A percentile compares a stretch with the other conserved stretches of the same genome.
Evolutionary conservation across 176 grass and related monocot species (phyloP).

Genomic region (Carex parvula): DNA sequence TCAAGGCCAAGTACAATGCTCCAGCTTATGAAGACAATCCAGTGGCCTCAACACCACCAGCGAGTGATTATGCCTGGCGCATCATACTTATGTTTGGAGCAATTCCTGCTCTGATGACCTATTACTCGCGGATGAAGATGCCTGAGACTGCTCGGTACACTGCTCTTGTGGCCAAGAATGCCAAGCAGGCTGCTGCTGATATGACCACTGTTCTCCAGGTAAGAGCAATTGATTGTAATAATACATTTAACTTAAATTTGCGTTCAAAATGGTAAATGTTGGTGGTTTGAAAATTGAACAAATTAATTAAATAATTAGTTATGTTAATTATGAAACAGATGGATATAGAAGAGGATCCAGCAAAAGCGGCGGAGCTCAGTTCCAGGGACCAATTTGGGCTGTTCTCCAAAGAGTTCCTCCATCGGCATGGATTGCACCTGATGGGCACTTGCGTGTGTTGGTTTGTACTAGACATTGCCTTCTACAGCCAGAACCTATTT

Average conservation of each 20-base stretch:
- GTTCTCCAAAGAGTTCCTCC: conserved; percentile 37
- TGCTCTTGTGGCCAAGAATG: conserved; percentile 38
- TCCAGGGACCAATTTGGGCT: conserved; percentile 31
- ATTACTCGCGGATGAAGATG: conserved; percentile 75
- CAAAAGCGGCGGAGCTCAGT: background rate
- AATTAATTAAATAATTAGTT: background rate
- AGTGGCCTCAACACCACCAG: conserved; percentile 29
- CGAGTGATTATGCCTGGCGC: conserved; percentile 47
- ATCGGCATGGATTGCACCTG: conserved; percentile 44
- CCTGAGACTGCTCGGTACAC: conserved; percentile 63
- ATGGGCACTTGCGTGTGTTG: conserved; percentile 46
- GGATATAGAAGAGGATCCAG: conserved; percentile 7
- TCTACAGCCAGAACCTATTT: conserved; percentile 72
- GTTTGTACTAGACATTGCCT: conserved; percentile 64
- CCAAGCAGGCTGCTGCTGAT: conserved; percentile 33
- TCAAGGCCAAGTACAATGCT: conserved; percentile 19
- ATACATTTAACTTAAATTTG: background rate
- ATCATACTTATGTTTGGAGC: conserved; percentile 63
- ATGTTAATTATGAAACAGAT: conserved; percentile 13
- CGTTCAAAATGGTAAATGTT: background rate
- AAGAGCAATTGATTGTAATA: background rate
- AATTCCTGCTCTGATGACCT: conserved; percentile 53
- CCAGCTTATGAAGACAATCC: conserved; percentile 35
- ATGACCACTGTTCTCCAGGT: conserved; percentile 42
- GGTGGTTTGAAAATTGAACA: background rate